Percentiles rank a stretch among this genome's conserved stretches.
These are phyloP conservation scores for Diophrys appendiculata DNA, from an alignment of 73 alveolate genomes.

Conservation along the genomic window DNA sequence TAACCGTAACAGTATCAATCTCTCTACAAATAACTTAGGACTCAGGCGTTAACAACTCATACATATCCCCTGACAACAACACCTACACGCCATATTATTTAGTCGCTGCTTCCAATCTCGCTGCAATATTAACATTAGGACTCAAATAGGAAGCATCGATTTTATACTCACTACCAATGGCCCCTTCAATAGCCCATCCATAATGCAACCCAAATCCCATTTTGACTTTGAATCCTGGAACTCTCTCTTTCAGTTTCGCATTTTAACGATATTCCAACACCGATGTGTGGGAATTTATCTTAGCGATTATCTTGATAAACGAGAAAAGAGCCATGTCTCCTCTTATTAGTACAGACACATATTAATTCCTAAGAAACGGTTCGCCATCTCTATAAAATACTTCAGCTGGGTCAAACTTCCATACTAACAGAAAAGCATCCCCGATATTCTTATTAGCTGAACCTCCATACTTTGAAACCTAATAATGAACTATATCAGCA, in stretches of 20 bases:
- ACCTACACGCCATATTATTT: conserved; percentile 64
- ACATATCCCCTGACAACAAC: conserved; percentile 41
- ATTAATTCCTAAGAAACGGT: too few species aligned
- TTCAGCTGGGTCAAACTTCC: too few species aligned
- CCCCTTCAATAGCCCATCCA: conserved; percentile 97
- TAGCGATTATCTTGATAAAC: conserved; percentile 72
- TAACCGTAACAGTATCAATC: conserved; percentile 85
- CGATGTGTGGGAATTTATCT: conserved; percentile 58
- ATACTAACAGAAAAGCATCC: conserved; percentile 95
- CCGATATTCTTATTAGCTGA: conserved; percentile 99
- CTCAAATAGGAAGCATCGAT: conserved; percentile 94
- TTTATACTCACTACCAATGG: conserved; percentile 91
- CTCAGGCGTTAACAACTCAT: conserved; percentile 45
- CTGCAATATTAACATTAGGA: conserved; percentile 87
- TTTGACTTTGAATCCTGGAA: conserved; percentile 74
- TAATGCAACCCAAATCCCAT: conserved; percentile 94
- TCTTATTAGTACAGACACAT: too few species aligned
- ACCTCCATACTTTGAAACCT: conserved; percentile 92
- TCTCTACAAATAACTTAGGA: conserved; percentile 61
- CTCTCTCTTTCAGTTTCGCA: conserved; percentile 27
- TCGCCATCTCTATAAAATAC: too few species aligned
- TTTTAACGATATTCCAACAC: conserved; percentile 43
- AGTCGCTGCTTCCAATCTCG: conserved; percentile 72
- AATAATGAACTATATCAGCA: conserved; percentile 94
- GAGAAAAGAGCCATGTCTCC: conserved; percentile 74